Evolutionary conservation across 306 rosid genomes (phyloP).

Genomic region (Carpinus fangiana): DNA sequence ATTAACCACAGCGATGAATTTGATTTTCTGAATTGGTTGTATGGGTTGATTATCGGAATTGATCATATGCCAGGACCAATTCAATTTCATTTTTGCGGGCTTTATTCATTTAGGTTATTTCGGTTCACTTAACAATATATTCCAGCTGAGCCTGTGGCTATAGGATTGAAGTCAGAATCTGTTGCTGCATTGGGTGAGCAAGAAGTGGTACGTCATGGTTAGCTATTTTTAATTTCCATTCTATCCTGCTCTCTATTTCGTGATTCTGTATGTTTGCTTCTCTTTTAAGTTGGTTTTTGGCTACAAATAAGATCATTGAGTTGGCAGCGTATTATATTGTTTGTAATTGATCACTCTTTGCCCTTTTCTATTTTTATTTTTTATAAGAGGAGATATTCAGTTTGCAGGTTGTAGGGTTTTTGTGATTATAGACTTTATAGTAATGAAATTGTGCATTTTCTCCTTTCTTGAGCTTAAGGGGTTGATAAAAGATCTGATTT

Average conservation of each 20-base stretch:
- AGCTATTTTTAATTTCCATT: not conserved
- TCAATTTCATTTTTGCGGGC: not conserved
- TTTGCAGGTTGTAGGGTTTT: not conserved
- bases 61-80: not conserved
- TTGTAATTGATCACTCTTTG: not conserved
- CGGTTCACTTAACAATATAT: constrained; percentile 28
- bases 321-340: not conserved
- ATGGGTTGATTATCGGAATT: not conserved
- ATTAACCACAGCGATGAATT: not conserved
- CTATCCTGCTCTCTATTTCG: not conserved
- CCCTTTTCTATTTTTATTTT: not conserved
- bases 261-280: constrained; percentile 8
- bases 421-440: not conserved
- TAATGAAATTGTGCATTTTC: not conserved
- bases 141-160: constrained; percentile 38
- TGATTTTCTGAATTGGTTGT: not conserved
- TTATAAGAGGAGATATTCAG: not conserved
- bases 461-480: not conserved
- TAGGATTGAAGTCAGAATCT: constrained; percentile 29
- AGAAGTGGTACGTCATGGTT: constrained; percentile 37
- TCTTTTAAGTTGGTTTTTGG: constrained; percentile 9
- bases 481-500: not conserved
- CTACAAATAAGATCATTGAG: not conserved
- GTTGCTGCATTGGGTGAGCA: constrained; percentile 31
- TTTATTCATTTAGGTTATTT: not conserved